Conservation (phyloP, 257 asterid genomes). For the Echium plantagineum region DNA sequence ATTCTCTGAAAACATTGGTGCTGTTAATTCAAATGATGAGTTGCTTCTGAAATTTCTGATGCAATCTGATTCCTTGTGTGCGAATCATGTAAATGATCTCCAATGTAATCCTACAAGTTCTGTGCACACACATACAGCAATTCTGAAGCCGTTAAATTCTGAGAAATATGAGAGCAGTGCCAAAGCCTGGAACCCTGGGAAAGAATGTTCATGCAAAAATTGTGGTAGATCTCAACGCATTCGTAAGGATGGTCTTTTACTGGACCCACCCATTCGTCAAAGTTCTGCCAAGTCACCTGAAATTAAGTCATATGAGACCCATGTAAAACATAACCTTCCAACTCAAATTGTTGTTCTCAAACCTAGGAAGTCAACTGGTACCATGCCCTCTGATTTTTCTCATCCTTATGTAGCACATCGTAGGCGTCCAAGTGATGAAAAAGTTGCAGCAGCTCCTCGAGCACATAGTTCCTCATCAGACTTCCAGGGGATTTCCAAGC, state of each 20-base stretch:
- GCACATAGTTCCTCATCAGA: slow-evolving; percentile 26
- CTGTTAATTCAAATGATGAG: slow-evolving; percentile 19
- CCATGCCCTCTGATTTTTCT: slow-evolving; percentile 25
- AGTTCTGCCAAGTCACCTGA: slow-evolving; percentile 14
- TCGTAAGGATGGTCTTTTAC: slow-evolving; percentile 67
- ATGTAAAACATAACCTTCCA: slow-evolving; percentile 2
- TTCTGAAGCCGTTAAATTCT: slow-evolving; percentile 35
- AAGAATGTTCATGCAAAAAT: slow-evolving; percentile 23
- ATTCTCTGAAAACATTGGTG: slow-evolving; percentile 35
- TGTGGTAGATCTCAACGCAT: slow-evolving; percentile 28
- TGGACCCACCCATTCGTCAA: slow-evolving; percentile 35
- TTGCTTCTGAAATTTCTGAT: neutral
- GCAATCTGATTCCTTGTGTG: slow-evolving; percentile 28
- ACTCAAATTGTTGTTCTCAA: slow-evolving; percentile 2
- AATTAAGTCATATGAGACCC: neutral
- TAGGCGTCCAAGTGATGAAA: slow-evolving; percentile 23
- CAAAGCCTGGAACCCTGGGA: slow-evolving; percentile 38
- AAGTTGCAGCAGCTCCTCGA: slow-evolving; percentile 21
- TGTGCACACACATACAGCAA: slow-evolving; percentile 31
- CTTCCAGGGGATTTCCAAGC: slow-evolving; percentile 21
- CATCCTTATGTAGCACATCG: slow-evolving; percentile 16
- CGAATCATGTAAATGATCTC: slow-evolving; percentile 38
- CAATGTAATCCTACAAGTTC: slow-evolving; percentile 24
- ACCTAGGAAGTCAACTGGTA: slow-evolving; percentile 9
- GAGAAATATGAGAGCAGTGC: slow-evolving; percentile 34